These are phyloP conservation scores for Aspergillus vadensis DNA, from an alignment of 2,329 filamentous ascomycete species.

Conservation along the genomic window DNA sequence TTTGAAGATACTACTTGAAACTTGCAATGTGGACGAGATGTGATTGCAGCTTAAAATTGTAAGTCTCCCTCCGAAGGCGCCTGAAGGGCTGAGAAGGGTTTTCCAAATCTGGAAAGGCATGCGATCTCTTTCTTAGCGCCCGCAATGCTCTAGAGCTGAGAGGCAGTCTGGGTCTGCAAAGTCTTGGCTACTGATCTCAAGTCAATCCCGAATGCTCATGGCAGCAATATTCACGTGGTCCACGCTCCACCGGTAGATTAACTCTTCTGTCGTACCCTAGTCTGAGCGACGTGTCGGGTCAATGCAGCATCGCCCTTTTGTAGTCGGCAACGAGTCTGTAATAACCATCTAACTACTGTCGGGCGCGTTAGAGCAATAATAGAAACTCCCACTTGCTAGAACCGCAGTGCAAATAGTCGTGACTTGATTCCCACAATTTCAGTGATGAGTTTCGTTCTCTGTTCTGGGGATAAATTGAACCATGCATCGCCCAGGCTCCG, in stretches of 20 bases:
- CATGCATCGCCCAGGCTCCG: not conserved
- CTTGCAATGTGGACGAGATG: not conserved
- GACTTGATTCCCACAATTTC: not conserved
- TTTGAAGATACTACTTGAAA: not conserved
- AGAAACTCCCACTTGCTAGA: not conserved
- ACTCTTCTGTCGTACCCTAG: conserved; percentile 4
- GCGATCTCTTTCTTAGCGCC: conserved; percentile 22
- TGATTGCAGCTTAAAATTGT: not conserved
- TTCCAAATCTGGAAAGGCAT: conserved; percentile 17
- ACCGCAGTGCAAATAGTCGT: not conserved
- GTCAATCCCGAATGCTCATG: not conserved
- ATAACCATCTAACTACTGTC: not conserved
- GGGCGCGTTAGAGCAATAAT: not conserved
- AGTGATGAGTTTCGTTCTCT: not conserved
- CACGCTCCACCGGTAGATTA: conserved; percentile 5
- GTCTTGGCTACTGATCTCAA: not conserved
- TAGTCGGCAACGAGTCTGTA: not conserved
- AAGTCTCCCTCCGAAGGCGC: conserved; percentile 6
- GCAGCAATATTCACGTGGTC: conserved; percentile 5
- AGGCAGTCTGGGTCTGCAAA: not conserved
- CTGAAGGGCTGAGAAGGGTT: conserved; percentile 12
- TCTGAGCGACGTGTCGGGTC: conserved; percentile 10
- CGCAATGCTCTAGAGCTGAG: conserved; percentile 16
- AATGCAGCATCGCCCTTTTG: not conserved
- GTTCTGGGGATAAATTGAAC: not conserved